phyloP scores from a whole-genome alignment of 108 stramenopile species.

The Aureococcus anophagefferens region DNA sequence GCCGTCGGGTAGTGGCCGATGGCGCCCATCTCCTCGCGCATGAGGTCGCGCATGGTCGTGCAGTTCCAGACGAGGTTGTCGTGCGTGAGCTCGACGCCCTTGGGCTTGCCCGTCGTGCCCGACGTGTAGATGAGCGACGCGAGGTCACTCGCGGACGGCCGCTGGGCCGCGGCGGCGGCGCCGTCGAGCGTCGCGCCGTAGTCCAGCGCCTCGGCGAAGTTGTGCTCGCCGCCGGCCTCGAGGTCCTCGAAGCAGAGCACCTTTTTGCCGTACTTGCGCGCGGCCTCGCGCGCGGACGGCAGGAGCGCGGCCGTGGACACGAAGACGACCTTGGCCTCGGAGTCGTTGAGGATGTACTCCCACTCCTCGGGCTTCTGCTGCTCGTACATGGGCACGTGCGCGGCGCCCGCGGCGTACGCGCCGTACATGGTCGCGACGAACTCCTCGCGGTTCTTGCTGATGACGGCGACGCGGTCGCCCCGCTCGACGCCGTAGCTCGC shows the following conservation, averaged over 20 bases:
- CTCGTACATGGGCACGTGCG: conserved; percentile 94
- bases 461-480: conserved; percentile 67
- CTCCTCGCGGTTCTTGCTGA: conserved; percentile 81
- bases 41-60: conserved; percentile 38
- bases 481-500: conserved; percentile 11
- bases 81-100: conserved; percentile 14
- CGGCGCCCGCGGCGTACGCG: conserved; percentile 74
- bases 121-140: conserved; percentile 20
- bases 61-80: conserved; percentile 5
- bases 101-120: conserved; percentile 15
- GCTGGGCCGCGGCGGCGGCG: conserved; percentile 9
- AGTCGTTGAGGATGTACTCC: conserved; percentile 85
- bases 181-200: not conserved
- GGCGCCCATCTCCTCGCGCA: conserved; percentile 41
- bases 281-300: no score
- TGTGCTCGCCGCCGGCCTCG: conserved; percentile 6
- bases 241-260: conserved; percentile 35
- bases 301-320: conserved; percentile 71
- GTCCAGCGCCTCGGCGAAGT: not conserved
- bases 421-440: conserved; percentile 80
- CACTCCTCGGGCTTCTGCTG: conserved; percentile 85
- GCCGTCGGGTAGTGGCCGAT: not conserved
- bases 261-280: no score
- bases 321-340: conserved; percentile 55
- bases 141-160: not conserved